These are phyloP conservation scores for Calcarisporium arbuscula DNA, from an alignment of 2,329 filamentous ascomycete species.

Conservation along the genomic window DNA sequence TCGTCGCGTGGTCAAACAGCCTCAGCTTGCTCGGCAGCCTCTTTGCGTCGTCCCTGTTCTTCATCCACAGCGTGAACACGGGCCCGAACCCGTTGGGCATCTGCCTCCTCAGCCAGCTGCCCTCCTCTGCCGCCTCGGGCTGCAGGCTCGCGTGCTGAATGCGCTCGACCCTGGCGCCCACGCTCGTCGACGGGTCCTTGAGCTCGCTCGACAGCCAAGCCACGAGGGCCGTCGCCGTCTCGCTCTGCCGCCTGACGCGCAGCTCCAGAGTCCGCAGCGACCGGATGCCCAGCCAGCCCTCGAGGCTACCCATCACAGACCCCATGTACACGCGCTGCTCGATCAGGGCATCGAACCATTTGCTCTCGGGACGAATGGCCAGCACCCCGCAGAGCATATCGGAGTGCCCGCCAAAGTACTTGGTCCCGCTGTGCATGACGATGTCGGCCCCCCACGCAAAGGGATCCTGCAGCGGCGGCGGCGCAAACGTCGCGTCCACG, in stretches of 20 bases:
- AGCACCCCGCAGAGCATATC: constrained; percentile 89
- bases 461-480: constrained; percentile 82
- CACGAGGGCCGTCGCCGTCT: constrained; percentile 64
- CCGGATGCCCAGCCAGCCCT: constrained; percentile 86
- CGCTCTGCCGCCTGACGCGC: constrained; percentile 69
- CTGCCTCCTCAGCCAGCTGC: constrained; percentile 71
- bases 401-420: constrained; percentile 93
- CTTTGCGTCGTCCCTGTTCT: constrained; percentile 53
- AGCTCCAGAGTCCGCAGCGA: constrained; percentile 82
- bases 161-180: constrained; percentile 49
- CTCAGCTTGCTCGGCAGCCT: constrained; percentile 68
- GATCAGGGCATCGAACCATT: constrained; percentile 56
- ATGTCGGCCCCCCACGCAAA: constrained; percentile 76
- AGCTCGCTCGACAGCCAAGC: constrained; percentile 58
- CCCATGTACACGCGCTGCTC: constrained; percentile 73
- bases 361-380: constrained; percentile 49
- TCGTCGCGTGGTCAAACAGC: constrained; percentile 92
- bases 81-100: constrained; percentile 90
- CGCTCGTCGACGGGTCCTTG: constrained; percentile 26
- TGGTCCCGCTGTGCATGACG: constrained; percentile 89
- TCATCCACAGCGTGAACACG: constrained; percentile 72
- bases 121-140: constrained; percentile 46
- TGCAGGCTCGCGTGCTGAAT: constrained; percentile 80
- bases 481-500: constrained; percentile 89
- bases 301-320: constrained; percentile 78